Conservation (phyloP, 2,329 filamentous ascomycete species). For the Xylaria arbuscula region DNA sequence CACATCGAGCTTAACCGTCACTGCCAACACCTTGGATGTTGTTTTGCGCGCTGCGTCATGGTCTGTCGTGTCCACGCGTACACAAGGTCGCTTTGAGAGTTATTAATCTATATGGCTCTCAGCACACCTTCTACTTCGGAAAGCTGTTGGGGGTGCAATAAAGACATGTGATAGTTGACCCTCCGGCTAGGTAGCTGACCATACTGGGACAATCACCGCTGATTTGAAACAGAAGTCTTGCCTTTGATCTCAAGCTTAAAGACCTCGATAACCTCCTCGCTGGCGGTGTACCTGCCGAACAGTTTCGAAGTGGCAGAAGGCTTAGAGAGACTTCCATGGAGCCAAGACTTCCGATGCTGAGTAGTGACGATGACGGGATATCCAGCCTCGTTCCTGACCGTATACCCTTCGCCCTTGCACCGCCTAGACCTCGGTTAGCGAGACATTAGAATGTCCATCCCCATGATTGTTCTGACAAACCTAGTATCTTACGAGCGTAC, state of each 20-base stretch:
- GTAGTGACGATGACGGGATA: slow-evolving; percentile 4
- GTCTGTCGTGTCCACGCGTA: slow-evolving; percentile 43
- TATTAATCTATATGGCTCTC: slow-evolving; percentile 38
- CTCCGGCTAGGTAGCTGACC: slow-evolving; percentile 39
- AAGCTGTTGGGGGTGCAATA: slow-evolving; percentile 42
- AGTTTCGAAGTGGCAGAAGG: background rate
- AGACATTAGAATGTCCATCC: background rate
- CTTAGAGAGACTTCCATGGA: background rate
- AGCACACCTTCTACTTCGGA: slow-evolving; percentile 42
- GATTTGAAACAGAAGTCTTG: slow-evolving; percentile 42
- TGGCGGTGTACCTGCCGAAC: slow-evolving; percentile 41
- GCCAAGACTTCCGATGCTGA: too few species aligned
- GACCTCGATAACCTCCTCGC: slow-evolving; percentile 43
- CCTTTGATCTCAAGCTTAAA: slow-evolving; percentile 42
- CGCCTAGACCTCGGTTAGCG: background rate
- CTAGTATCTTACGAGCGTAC: background rate
- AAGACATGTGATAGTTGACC: slow-evolving; percentile 42
- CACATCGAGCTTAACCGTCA: slow-evolving; percentile 41
- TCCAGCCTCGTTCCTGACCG: background rate
- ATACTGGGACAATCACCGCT: slow-evolving; percentile 43
- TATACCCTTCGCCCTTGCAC: slow-evolving; percentile 2
- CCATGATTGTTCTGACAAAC: background rate
- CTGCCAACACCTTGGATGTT: slow-evolving; percentile 38
- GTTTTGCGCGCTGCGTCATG: slow-evolving; percentile 41
- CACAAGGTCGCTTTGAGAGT: slow-evolving; percentile 38